Conservation (phyloP, 257 asterid species). For the Fraxinus cuspidata region DNA sequence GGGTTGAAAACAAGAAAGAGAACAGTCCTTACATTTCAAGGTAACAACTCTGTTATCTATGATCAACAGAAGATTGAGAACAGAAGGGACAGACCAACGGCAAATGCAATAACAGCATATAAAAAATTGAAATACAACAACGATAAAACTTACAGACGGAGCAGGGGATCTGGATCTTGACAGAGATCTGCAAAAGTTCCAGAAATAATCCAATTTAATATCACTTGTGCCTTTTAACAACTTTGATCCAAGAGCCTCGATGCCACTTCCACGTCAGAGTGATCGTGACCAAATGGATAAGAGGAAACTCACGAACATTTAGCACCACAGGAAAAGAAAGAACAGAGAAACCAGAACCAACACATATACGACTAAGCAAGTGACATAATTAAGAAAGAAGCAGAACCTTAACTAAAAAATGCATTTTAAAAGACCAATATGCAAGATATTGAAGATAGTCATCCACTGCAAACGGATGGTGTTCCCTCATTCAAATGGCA, state of each 20-base stretch:
- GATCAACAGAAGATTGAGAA: neutral
- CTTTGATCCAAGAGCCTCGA: conserved; percentile 84
- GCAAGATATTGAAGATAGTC: conserved; percentile 40
- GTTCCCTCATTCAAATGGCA: too few species aligned
- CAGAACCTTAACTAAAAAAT: conserved; percentile 38
- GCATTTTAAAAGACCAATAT: conserved; percentile 38
- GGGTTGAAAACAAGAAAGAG: too few species aligned
- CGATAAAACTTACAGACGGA: conserved; percentile 73
- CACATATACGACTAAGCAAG: conserved; percentile 35
- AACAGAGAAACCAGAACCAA: conserved; percentile 8
- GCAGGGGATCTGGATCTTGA: conserved; percentile 93
- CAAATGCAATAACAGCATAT: neutral
- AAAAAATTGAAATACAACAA: conserved; percentile 1
- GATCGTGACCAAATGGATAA: conserved; percentile 58
- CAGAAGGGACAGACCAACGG: neutral
- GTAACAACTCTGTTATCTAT: neutral
- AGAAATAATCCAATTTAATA: conserved; percentile 92
- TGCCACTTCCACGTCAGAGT: conserved; percentile 75
- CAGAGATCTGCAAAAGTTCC: conserved; percentile 99
- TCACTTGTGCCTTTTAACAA: conserved; percentile 72
- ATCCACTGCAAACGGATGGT: too few species aligned
- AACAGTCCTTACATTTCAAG: too few species aligned
- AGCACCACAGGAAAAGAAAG: conserved; percentile 31
- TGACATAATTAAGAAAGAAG: conserved; percentile 40
- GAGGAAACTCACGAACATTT: conserved; percentile 49